Conservation (phyloP, 1,284 basidiomycete genomes). For the Prillingera fragicola region DNA sequence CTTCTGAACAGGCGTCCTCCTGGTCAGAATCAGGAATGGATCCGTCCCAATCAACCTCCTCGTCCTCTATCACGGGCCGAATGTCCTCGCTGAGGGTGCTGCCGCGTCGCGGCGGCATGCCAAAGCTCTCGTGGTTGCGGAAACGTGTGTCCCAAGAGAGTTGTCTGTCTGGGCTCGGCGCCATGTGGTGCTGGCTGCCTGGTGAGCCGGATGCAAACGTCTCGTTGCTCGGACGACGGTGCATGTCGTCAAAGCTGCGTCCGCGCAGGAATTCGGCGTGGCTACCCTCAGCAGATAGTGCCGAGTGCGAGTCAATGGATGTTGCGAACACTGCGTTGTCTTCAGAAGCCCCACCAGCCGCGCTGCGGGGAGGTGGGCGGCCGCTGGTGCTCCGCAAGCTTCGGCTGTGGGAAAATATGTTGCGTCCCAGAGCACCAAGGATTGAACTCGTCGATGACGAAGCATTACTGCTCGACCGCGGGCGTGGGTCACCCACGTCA, state of each 20-base stretch:
- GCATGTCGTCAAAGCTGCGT: slow-evolving; percentile 26
- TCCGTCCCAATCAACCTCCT: slow-evolving; percentile 43
- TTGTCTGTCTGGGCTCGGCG: slow-evolving; percentile 10
- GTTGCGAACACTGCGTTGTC: slow-evolving; percentile 26
- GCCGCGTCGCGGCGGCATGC: slow-evolving; percentile 19
- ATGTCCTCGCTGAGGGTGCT: slow-evolving; percentile 29
- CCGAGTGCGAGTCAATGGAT: slow-evolving; percentile 28
- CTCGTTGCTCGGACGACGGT: slow-evolving; percentile 22
- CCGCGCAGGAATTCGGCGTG: slow-evolving; percentile 22
- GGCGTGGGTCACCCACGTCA: slow-evolving; percentile 5
- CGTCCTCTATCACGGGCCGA: slow-evolving; percentile 20
- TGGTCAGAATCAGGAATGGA: slow-evolving; percentile 21
- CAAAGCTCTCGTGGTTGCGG: slow-evolving; percentile 11
- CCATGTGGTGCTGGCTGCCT: slow-evolving; percentile 5
- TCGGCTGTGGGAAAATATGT: slow-evolving; percentile 11
- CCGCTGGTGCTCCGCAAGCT: slow-evolving; percentile 10
- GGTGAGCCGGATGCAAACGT: slow-evolving; percentile 29
- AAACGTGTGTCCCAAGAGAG: slow-evolving; percentile 11
- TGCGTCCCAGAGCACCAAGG: slow-evolving; percentile 10
- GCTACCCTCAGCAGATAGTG: slow-evolving; percentile 18
- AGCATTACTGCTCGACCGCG: slow-evolving; percentile 9
- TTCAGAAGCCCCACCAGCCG: slow-evolving; percentile 29
- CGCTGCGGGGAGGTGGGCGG: slow-evolving; percentile 13
- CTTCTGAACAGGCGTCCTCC: slow-evolving; percentile 8
- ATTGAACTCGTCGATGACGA: slow-evolving; percentile 13